Conservation (phyloP, 306 rosid species). For the Acacia melanoxylon region DNA sequence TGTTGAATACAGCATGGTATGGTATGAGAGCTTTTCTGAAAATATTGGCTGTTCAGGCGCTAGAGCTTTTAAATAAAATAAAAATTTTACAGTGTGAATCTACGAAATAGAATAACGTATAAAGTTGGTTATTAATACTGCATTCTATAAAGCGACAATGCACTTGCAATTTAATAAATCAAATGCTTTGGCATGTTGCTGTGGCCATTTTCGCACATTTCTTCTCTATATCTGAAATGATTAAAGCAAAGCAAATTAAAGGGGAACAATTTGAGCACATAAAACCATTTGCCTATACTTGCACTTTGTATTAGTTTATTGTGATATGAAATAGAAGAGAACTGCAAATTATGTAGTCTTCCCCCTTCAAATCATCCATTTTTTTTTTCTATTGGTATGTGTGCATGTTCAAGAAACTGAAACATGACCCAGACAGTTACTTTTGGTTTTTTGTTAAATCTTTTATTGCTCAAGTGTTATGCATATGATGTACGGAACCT, state of each 20-base stretch:
- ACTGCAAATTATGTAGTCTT: not conserved
- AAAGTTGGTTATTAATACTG: not conserved
- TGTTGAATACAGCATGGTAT: not conserved
- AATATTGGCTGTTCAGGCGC: not conserved
- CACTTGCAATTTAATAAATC: not conserved
- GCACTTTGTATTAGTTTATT: not conserved
- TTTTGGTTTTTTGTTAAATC: not conserved
- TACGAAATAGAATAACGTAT: not conserved
- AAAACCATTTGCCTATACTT: not conserved
- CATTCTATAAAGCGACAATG: not conserved
- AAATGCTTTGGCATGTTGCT: not conserved
- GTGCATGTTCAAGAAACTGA: not conserved
- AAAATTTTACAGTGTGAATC: not conserved
- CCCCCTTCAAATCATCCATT: not conserved
- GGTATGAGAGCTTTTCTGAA: not conserved
- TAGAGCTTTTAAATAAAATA: not conserved
- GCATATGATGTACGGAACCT: slow-evolving; percentile 26
- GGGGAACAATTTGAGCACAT: not conserved
- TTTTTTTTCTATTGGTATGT: not conserved
- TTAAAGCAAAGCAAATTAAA: not conserved
- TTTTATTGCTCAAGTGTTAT: slow-evolving; percentile 22
- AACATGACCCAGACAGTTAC: not conserved
- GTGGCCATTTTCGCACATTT: not conserved
- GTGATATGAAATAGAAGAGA: not conserved
- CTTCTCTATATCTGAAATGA: not conserved